phyloP scores from a whole-genome alignment of 192 early-diverging fungal species.

The Backusella luteola region DNA sequence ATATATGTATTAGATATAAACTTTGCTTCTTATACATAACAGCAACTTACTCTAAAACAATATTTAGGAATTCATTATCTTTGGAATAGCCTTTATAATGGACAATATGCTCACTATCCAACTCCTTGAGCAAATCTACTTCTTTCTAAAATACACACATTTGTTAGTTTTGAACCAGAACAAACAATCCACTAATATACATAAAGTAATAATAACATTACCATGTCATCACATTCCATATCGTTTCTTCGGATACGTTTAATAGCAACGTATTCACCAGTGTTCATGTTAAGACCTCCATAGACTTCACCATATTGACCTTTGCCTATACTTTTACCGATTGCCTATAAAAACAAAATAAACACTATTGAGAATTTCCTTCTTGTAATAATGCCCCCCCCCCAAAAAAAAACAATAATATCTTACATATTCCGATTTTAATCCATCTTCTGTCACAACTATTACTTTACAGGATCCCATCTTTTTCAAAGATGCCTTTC shows the following conservation, averaged over 20 bases:
- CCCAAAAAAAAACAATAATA: too few species aligned
- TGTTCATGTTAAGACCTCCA: constrained; percentile 72
- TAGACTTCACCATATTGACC: constrained; percentile 89
- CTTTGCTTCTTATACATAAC: neutral
- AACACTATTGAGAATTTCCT: neutral
- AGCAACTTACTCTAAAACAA: constrained; percentile 69
- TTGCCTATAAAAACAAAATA: constrained; percentile 40
- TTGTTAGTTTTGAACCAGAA: neutral
- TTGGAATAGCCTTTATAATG: constrained; percentile 82
- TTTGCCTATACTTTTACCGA: constrained; percentile 84
- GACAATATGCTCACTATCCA: constrained; percentile 82
- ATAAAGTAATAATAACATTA: neutral
- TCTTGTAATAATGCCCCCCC: neutral
- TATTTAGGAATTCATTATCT: constrained; percentile 67
- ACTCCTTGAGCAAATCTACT: constrained; percentile 79
- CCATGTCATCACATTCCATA: constrained; percentile 71
- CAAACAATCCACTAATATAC: neutral
- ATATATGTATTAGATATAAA: neutral
- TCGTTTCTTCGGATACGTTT: constrained; percentile 77
- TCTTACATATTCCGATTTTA: constrained; percentile 6
- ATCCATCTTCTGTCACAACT: constrained; percentile 5
- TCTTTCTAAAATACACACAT: constrained; percentile 49
- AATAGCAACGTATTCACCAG: constrained; percentile 81
- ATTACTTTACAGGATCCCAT: neutral
- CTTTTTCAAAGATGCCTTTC: constrained; percentile 11